These are phyloP conservation scores for Coemansia sp. DNA, from an alignment of 192 early-diverging fungal genomes.

Conservation along the genomic window DNA sequence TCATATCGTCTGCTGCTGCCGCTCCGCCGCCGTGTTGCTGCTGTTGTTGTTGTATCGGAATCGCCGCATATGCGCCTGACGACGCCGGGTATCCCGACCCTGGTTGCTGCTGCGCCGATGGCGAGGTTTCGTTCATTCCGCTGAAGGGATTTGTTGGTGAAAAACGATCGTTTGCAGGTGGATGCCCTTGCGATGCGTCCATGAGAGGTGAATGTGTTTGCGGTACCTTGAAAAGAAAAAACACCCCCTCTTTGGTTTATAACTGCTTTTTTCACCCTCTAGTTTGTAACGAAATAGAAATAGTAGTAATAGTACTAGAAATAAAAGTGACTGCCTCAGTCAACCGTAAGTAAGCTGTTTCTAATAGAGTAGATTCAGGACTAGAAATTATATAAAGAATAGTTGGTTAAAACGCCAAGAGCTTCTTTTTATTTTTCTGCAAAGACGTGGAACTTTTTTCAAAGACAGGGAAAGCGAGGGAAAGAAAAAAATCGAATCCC, in stretches of 20 bases:
- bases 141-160: slow-evolving; percentile 52
- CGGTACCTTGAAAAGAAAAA: background rate
- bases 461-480: background rate
- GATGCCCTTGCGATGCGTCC: slow-evolving; percentile 28
- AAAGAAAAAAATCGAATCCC: too few relatives aligned
- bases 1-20: slow-evolving; percentile 17
- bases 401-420: too few relatives aligned
- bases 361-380: too few relatives aligned
- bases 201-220: background rate
- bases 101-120: slow-evolving; percentile 10
- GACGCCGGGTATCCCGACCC: slow-evolving; percentile 8
- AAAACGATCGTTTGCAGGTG: slow-evolving; percentile 24
- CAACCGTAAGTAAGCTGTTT: too few relatives aligned
- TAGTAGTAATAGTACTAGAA: too few relatives aligned
- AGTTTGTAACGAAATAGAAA: background rate
- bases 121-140: slow-evolving; percentile 21
- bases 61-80: slow-evolving; percentile 1
- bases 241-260: background rate
- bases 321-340: too few relatives aligned
- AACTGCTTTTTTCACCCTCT: background rate
- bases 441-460: too few relatives aligned
- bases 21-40: background rate
- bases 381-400: too few relatives aligned
- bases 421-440: too few relatives aligned
- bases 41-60: background rate